A percentile compares a stretch with the other conserved stretches of the same genome.
phyloP scores from a whole-genome alignment of 768 basidiomycete species.

The Ephemerocybe angulata region DNA sequence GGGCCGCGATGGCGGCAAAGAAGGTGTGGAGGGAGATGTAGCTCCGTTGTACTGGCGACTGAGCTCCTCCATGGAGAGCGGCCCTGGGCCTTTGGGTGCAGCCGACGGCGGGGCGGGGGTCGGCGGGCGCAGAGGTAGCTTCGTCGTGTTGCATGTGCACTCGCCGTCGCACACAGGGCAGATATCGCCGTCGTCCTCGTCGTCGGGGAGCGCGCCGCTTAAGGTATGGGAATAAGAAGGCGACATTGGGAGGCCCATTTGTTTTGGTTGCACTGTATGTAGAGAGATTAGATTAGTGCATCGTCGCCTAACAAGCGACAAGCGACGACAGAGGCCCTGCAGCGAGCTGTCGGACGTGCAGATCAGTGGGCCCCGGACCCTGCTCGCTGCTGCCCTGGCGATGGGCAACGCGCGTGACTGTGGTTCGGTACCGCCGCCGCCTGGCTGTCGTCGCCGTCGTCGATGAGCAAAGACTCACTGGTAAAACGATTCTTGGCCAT shows the following conservation, averaged over 20 bases:
- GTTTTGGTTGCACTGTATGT: slow-evolving; percentile 34
- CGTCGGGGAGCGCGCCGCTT: slow-evolving; percentile 44
- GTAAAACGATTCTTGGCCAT: slow-evolving; percentile 43
- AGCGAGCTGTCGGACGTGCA: too few relatives aligned
- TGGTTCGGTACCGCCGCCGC: too few relatives aligned
- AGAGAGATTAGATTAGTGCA: slow-evolving; percentile 11
- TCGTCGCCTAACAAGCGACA: slow-evolving; percentile 1
- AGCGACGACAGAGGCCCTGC: too few relatives aligned
- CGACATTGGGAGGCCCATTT: slow-evolving; percentile 61
- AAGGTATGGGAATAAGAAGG: slow-evolving; percentile 67
- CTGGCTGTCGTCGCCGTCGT: neutral
- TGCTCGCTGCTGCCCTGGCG: neutral
- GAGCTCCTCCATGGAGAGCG: slow-evolving; percentile 35
- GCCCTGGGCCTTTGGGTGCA: slow-evolving; percentile 15
- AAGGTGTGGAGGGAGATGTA: slow-evolving; percentile 33
- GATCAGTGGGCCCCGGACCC: too few relatives aligned
- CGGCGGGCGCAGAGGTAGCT: slow-evolving; percentile 18
- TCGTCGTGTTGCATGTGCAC: slow-evolving; percentile 68
- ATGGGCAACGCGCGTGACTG: slow-evolving; percentile 11
- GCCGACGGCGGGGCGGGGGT: slow-evolving; percentile 11
- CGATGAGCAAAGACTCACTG: slow-evolving; percentile 24
- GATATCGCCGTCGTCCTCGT: slow-evolving; percentile 83
- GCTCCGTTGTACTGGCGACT: slow-evolving; percentile 34
- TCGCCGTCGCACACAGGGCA: slow-evolving; percentile 90
- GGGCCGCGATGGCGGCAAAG: slow-evolving; percentile 23